These are phyloP conservation scores for Globisporangium apiculatum DNA, from an alignment of 352 stramenopile species.

Conservation along the genomic window DNA sequence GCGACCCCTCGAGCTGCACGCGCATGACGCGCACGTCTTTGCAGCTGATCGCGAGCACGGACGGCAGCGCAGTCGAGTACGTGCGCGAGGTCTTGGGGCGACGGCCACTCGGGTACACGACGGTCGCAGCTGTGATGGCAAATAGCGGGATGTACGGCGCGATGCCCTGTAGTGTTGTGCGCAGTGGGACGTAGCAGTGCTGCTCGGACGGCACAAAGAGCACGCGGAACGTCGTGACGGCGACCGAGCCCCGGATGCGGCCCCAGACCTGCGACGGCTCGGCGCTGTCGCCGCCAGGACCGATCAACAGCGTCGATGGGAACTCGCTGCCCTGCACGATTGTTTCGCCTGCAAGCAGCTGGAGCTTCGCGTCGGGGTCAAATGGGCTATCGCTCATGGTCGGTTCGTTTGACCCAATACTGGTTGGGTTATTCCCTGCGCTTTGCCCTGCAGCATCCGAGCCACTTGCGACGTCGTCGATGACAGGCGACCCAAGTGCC, in stretches of 20 bases:
- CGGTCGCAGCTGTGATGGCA: constrained; percentile 46
- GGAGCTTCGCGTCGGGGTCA: neutral
- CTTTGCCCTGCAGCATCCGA: neutral
- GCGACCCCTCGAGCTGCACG: constrained; percentile 50
- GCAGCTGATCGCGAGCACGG: constrained; percentile 58
- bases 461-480: constrained; percentile 13
- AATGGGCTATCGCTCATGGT: neutral
- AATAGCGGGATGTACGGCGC: constrained; percentile 76
- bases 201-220: constrained; percentile 58
- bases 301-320: constrained; percentile 53
- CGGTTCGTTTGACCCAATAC: neutral
- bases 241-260: constrained; percentile 49
- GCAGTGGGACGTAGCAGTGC: constrained; percentile 29
- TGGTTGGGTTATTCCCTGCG: no score
- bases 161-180: constrained; percentile 25
- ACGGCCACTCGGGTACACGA: constrained; percentile 52
- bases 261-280: constrained; percentile 58
- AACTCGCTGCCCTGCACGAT: constrained; percentile 34
- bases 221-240: constrained; percentile 75
- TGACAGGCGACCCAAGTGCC: constrained; percentile 17
- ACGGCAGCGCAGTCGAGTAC: constrained; percentile 42
- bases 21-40: constrained; percentile 74
- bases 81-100: constrained; percentile 43
- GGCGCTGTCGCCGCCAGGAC: constrained; percentile 44
- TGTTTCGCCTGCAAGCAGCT: constrained; percentile 29